phyloP scores from a whole-genome alignment of 2,329 filamentous ascomycete genomes.

The Venturia aucupariae region DNA sequence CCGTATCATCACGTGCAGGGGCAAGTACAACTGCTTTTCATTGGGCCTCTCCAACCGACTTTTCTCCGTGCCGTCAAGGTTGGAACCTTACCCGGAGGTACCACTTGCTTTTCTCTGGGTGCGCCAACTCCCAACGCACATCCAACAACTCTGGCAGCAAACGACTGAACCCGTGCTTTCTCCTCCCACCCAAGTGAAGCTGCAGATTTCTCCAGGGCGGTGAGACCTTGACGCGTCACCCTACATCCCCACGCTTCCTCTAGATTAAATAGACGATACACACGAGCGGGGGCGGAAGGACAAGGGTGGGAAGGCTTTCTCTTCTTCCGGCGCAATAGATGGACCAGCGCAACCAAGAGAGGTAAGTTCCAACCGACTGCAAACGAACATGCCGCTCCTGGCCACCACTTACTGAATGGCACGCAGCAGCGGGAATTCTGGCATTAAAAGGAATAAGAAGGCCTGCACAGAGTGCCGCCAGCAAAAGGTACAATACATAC shows the following conservation, averaged over 20 bases:
- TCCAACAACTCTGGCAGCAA: no score
- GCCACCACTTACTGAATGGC: not conserved
- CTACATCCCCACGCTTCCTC: not conserved
- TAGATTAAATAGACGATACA: not conserved
- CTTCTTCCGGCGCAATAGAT: not conserved
- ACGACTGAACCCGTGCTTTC: no score
- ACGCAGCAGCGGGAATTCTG: constrained; percentile 4
- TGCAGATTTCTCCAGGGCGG: no score
- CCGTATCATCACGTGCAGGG: not conserved
- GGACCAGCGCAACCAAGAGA: not conserved
- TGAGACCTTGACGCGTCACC: not conserved
- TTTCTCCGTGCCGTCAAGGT: not conserved
- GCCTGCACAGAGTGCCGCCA: constrained; percentile 37
- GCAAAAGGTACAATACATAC: constrained; percentile 28
- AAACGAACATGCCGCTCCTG: not conserved
- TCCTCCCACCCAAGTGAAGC: no score
- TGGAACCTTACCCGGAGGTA: not conserved
- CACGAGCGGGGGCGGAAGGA: not conserved
- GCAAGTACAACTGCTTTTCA: not conserved
- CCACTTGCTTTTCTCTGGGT: not conserved
- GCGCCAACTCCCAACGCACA: no score
- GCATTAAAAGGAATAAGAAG: constrained; percentile 20
- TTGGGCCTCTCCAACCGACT: no score
- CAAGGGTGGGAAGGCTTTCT: not conserved
- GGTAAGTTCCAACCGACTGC: not conserved